phyloP scores from a whole-genome alignment of 140 eudicot species.

The Ambrosia hybrid region DNA sequence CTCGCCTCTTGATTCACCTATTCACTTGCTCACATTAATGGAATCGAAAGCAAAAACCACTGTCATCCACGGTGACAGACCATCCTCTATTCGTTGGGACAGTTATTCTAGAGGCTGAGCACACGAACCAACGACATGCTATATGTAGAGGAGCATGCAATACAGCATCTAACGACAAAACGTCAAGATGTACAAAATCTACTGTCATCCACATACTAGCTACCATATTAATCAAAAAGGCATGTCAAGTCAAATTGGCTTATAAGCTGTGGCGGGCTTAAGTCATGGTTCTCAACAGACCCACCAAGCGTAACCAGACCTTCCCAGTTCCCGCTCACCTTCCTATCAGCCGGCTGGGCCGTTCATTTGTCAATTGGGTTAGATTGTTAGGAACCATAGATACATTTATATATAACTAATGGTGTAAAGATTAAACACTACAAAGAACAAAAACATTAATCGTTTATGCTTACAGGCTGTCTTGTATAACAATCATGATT shows the following conservation, averaged over 20 bases:
- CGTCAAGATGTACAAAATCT: constrained; percentile 2
- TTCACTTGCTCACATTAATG: too few species aligned
- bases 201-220: constrained; percentile 4
- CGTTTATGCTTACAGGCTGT: constrained; percentile 18
- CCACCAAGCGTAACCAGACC: neutral
- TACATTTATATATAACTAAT: constrained; percentile 6
- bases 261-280: neutral
- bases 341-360: neutral
- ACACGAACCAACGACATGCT: too few species aligned
- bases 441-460: constrained; percentile 11
- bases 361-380: constrained; percentile 1
- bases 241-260: neutral
- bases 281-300: neutral
- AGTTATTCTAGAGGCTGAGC: too few species aligned
- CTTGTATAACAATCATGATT: constrained; percentile 32
- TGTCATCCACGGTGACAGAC: too few species aligned
- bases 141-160: too few species aligned
- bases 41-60: too few species aligned
- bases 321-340: neutral
- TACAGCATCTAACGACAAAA: neutral
- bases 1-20: neutral
- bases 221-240: neutral
- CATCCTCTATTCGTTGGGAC: too few species aligned
- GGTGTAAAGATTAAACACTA: constrained; percentile 20
- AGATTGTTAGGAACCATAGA: neutral